Conservation (phyloP, 176 grass and related monocot genomes). For the Aegilops sharonensis region DNA sequence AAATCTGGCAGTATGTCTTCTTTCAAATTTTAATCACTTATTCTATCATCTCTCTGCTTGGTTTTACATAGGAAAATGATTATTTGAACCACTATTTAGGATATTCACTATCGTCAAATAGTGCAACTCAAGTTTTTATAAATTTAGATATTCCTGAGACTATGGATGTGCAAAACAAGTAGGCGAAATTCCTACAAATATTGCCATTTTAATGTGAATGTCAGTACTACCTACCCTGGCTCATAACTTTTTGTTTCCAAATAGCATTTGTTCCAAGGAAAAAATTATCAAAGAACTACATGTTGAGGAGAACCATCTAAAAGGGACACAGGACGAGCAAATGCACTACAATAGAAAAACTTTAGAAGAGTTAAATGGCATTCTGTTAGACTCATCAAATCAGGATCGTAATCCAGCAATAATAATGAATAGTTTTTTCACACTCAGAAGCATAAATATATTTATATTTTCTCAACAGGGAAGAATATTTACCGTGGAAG, state of each 20-base stretch:
- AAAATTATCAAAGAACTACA: background rate
- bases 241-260: background rate
- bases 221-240: background rate
- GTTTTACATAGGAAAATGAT: background rate
- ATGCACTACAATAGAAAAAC: background rate
- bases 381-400: background rate
- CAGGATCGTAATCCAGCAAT: background rate
- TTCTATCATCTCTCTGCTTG: background rate
- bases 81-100: background rate
- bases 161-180: background rate
- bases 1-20: background rate
- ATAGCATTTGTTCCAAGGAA: background rate
- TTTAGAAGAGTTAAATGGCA: background rate
- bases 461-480: background rate
- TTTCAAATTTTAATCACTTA: background rate
- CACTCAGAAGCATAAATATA: background rate
- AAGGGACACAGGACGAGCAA: background rate
- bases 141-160: background rate
- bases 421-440: background rate
- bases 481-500: background rate
- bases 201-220: background rate
- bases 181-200: background rate
- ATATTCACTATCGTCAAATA: conserved; percentile 9
- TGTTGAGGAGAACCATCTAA: background rate
- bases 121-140: background rate